These are phyloP conservation scores for Fusarium haematococcum DNA, from an alignment of 2,329 filamentous ascomycete genomes.

Conservation along the genomic window DNA sequence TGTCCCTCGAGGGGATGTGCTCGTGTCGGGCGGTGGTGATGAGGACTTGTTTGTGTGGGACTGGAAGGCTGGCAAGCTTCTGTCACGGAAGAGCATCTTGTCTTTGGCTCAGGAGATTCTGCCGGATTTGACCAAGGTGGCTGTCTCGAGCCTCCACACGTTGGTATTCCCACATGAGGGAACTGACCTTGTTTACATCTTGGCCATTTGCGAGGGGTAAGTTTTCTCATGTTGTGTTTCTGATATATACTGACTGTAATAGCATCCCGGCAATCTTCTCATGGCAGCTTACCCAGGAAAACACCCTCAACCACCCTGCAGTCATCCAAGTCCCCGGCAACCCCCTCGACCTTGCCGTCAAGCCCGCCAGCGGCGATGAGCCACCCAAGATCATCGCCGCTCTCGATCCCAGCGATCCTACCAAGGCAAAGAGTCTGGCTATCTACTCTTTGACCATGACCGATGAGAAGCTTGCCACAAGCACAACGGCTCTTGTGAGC, in stretches of 20 bases:
- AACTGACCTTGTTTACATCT: slow-evolving; percentile 52
- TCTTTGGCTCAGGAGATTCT: slow-evolving; percentile 53
- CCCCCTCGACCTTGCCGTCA: slow-evolving; percentile 66
- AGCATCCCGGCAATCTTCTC: slow-evolving; percentile 74
- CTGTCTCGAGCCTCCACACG: slow-evolving; percentile 59
- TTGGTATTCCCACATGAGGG: slow-evolving; percentile 47
- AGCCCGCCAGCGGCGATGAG: slow-evolving; percentile 34
- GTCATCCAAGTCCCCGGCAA: slow-evolving; percentile 71
- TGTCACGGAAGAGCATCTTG: slow-evolving; percentile 67
- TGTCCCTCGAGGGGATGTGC: slow-evolving; percentile 63
- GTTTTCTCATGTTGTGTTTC: slow-evolving; percentile 20
- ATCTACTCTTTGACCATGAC: slow-evolving; percentile 48
- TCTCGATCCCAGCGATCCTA: slow-evolving; percentile 51
- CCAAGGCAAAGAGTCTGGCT: slow-evolving; percentile 46
- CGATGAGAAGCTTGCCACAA: slow-evolving; percentile 48
- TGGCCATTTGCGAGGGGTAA: slow-evolving; percentile 71
- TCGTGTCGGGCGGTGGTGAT: slow-evolving; percentile 91
- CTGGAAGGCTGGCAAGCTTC: slow-evolving; percentile 71
- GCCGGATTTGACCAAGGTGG: slow-evolving; percentile 55
- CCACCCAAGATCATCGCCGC: slow-evolving; percentile 53
- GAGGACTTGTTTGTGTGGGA: slow-evolving; percentile 83
- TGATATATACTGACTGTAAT: slow-evolving; percentile 30
- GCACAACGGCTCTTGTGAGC: slow-evolving; percentile 41
- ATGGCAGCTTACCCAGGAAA: slow-evolving; percentile 65
- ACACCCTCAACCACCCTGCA: slow-evolving; percentile 60